Evolutionary conservation across 75 land plant species (phyloP).

Genomic region (Sequoia sempervirens): DNA sequence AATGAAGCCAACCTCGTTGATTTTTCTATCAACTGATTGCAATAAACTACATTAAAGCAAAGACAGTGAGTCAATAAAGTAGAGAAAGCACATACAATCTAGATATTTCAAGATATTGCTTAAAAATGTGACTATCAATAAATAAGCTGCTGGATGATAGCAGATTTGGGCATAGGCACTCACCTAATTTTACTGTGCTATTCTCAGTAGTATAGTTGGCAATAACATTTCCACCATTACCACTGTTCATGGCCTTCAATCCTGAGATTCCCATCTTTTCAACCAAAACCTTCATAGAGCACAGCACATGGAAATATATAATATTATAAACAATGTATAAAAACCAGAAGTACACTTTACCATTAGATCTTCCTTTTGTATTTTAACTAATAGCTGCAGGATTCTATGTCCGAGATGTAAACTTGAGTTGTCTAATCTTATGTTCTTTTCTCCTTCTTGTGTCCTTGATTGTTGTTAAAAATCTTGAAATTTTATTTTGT

Average conservation of each 20-base stretch:
- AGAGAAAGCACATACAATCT: neutral
- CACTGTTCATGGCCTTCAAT: conserved; percentile 28
- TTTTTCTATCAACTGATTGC: conserved; percentile 69
- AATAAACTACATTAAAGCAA: conserved; percentile 44
- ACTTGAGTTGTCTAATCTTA: neutral
- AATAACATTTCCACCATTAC: conserved; percentile 27
- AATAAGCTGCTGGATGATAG: neutral
- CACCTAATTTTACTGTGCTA: conserved; percentile 55
- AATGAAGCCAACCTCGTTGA: conserved; percentile 57
- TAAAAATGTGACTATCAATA: neutral
- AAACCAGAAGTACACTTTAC: neutral
- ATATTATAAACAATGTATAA: neutral
- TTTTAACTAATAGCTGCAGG: neutral
- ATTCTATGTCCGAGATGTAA: neutral
- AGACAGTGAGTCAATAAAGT: neutral
- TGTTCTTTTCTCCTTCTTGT: neutral
- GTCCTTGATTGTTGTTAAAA: neutral
- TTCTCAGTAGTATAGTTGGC: conserved; percentile 22
- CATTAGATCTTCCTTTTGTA: no score
- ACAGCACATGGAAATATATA: neutral
- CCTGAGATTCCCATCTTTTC: conserved; percentile 92
- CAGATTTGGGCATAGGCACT: conserved; percentile 11
- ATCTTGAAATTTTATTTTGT: neutral
- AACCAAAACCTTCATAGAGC: conserved; percentile 54
- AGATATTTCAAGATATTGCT: neutral